A percentile compares a stretch with the other conserved stretches of the same genome.
Evolutionary conservation across 2,329 filamentous ascomycete species (phyloP).

Genomic region (Sporothrix dimorphospora): DNA sequence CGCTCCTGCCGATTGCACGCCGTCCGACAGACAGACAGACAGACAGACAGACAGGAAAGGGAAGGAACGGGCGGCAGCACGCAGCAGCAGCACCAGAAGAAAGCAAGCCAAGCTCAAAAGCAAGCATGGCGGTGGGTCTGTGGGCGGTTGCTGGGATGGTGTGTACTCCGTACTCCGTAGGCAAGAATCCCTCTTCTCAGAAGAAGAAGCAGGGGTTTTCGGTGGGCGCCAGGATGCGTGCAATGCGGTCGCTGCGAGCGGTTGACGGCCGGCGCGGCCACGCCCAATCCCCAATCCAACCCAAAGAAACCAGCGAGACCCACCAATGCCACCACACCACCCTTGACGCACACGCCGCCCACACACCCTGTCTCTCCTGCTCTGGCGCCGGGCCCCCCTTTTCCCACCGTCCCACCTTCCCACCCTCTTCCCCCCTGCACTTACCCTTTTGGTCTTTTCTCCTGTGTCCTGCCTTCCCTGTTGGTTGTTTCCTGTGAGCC

Average conservation of each 20-base stretch:
- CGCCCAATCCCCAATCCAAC: slow-evolving; percentile 14
- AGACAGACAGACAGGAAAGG: neutral
- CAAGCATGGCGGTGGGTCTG: slow-evolving; percentile 10
- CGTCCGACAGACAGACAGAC: neutral
- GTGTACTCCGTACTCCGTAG: too few species aligned
- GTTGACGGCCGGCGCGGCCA: slow-evolving; percentile 12
- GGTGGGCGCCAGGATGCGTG: neutral
- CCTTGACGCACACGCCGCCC: slow-evolving; percentile 27
- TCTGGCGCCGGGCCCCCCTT: slow-evolving; percentile 20
- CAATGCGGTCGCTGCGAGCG: neutral
- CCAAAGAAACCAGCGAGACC: neutral
- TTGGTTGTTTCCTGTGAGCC: slow-evolving; percentile 7
- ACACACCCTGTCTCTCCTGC: slow-evolving; percentile 13
- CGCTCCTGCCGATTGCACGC: slow-evolving; percentile 10
- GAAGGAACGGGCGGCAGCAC: neutral
- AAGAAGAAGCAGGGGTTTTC: neutral
- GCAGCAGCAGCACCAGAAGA: slow-evolving; percentile 3
- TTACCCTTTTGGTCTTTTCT: slow-evolving; percentile 22
- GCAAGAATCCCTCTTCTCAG: neutral
- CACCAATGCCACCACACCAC: slow-evolving; percentile 22
- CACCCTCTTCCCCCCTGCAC: slow-evolving; percentile 23
- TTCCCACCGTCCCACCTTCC: too few species aligned
- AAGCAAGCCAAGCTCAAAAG: neutral
- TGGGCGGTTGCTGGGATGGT: slow-evolving; percentile 10
- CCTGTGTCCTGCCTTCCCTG: slow-evolving; percentile 6